Evolutionary conservation across 2,329 filamentous ascomycete species (phyloP).

Genomic region (Aspergillus fischeri): DNA sequence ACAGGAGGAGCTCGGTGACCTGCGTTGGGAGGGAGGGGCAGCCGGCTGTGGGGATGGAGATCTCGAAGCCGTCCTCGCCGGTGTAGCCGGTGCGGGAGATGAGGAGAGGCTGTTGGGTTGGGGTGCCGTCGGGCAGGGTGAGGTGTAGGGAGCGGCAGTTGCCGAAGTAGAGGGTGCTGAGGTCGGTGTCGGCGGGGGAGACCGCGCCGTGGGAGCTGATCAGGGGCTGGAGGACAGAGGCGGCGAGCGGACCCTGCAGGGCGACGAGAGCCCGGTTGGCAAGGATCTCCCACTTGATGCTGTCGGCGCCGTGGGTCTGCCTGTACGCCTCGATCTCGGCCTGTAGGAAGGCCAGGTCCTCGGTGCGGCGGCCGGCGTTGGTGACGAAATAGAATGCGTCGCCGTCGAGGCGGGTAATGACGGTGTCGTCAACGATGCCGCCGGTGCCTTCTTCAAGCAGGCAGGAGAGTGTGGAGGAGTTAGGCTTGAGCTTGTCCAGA

Average conservation of each 20-base stretch:
- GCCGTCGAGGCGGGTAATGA: constrained; percentile 74
- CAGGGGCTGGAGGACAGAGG: constrained; percentile 62
- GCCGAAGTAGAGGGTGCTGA: constrained; percentile 77
- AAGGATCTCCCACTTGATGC: constrained; percentile 66
- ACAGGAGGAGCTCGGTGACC: constrained; percentile 67
- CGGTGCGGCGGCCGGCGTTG: constrained; percentile 86
- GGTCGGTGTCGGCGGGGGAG: constrained; percentile 43
- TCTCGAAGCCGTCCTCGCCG: constrained; percentile 96
- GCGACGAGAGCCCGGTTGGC: constrained; percentile 76
- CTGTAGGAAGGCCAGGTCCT: constrained; percentile 75
- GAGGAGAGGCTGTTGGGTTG: constrained; percentile 54
- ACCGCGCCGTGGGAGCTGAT: constrained; percentile 49
- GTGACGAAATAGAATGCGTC: constrained; percentile 88
- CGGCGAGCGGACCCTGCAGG: constrained; percentile 78
- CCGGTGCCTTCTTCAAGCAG: constrained; percentile 75
- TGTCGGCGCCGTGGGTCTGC: constrained; percentile 48
- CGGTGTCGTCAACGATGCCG: constrained; percentile 91
- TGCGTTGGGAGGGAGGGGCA: constrained; percentile 44
- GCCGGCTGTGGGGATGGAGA: constrained; percentile 70
- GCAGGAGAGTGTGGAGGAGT: constrained; percentile 77
- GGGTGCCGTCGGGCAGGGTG: constrained; percentile 53
- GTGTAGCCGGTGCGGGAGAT: constrained; percentile 92
- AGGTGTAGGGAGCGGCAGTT: constrained; percentile 65
- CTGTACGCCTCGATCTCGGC: constrained; percentile 63
- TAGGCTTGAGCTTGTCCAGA: constrained; percentile 58